Percentiles rank a stretch among this genome's conserved stretches.
Conservation (phyloP, 202 grass and related monocot genomes). For the Brachypodium distachyon region DNA sequence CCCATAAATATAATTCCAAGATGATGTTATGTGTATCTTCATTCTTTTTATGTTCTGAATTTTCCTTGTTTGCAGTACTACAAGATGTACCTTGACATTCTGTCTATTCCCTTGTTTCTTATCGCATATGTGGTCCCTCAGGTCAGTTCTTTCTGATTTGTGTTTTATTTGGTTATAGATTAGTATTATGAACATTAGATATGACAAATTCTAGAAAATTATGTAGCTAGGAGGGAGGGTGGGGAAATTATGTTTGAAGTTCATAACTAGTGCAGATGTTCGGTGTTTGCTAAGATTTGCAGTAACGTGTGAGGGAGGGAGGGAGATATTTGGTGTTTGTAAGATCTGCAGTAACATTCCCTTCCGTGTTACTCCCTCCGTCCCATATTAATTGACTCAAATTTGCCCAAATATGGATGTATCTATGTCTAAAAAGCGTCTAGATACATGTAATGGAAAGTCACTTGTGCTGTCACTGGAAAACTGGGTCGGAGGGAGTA, state of each 20-base stretch:
- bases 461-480: too few relatives aligned
- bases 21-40: slow-evolving; percentile 1
- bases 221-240: background rate
- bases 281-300: background rate
- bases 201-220: background rate
- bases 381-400: too few relatives aligned
- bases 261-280: background rate
- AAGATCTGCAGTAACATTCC: too few relatives aligned
- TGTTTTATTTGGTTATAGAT: slow-evolving; percentile 8
- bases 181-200: background rate
- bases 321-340: too few relatives aligned
- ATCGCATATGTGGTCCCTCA: slow-evolving; percentile 62
- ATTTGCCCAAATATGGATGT: too few relatives aligned
- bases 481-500: too few relatives aligned
- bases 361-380: too few relatives aligned
- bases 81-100: slow-evolving; percentile 72
- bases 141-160: slow-evolving; percentile 48
- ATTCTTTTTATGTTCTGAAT: slow-evolving; percentile 19
- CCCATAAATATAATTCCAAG: background rate
- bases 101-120: slow-evolving; percentile 74
- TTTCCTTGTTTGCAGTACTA: slow-evolving; percentile 61
- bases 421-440: too few relatives aligned
- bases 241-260: background rate
- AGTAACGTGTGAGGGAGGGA: background rate
- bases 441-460: too few relatives aligned